A percentile compares a stretch with the other conserved stretches of the same genome.
Evolutionary conservation across 345 rosid species (phyloP).

Genomic region (Arabidopsis suecica): DNA sequence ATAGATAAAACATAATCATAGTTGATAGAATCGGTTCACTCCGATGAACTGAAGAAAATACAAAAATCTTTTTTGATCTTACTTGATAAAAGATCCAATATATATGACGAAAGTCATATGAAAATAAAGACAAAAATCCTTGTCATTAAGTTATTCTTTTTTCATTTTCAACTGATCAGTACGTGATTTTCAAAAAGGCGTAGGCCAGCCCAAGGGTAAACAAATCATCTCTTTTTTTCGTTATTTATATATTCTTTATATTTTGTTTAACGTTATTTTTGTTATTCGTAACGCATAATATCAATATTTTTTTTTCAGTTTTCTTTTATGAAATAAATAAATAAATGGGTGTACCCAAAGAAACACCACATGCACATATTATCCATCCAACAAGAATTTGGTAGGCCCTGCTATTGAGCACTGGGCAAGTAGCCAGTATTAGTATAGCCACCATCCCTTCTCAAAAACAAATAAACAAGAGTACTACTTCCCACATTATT

Average conservation of each 20-base stretch:
- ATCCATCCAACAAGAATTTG: conserved; percentile 41
- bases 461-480: conserved; percentile 22
- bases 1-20: background rate
- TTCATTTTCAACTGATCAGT: conserved; percentile 26
- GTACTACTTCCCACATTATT: conserved; percentile 11
- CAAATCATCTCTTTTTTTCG: conserved; percentile 20
- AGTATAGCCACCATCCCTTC: conserved; percentile 34
- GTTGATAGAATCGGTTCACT: background rate
- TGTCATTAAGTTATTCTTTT: conserved; percentile 37
- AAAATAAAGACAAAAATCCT: conserved; percentile 37
- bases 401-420: conserved; percentile 40
- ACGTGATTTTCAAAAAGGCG: conserved; percentile 32
- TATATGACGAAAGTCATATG: conserved; percentile 30
- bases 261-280: conserved; percentile 20
- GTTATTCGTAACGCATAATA: conserved; percentile 18
- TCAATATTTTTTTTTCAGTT: conserved; percentile 4
- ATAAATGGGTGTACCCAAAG: conserved; percentile 26
- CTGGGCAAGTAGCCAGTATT: conserved; percentile 23
- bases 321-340: conserved; percentile 3
- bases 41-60: conserved; percentile 18
- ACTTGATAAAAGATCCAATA: conserved; percentile 21
- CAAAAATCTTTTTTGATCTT: conserved; percentile 10
- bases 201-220: conserved; percentile 35
- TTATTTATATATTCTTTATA: background rate
- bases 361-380: conserved; percentile 42